phyloP scores from a whole-genome alignment of 1,139 yeast species.

The Entelexis paramagnoliae region DNA sequence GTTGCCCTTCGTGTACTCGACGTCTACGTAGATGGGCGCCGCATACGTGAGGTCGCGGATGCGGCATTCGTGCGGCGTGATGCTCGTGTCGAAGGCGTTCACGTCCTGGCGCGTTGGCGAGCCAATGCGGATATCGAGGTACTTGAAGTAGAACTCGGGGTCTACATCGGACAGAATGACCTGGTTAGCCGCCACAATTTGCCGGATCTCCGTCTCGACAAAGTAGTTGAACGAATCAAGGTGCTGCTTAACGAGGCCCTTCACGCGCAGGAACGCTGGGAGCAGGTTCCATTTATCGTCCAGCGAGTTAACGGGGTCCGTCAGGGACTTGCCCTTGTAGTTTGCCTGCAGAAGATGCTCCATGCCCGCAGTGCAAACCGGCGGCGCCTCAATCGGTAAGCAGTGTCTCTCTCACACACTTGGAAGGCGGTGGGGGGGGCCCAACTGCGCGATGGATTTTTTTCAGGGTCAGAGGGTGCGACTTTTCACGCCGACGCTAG shows the following conservation, averaged over 20 bases:
- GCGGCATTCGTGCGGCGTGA: constrained; percentile 95
- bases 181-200: constrained; percentile 85
- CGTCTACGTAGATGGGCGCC: constrained; percentile 94
- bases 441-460: neutral
- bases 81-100: constrained; percentile 33
- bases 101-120: constrained; percentile 44
- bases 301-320: constrained; percentile 84
- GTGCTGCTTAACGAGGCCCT: constrained; percentile 94
- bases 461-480: neutral
- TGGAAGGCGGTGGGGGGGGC: no score
- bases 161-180: constrained; percentile 85
- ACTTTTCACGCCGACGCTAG: no score
- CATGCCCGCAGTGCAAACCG: no score
- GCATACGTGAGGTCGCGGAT: constrained; percentile 89
- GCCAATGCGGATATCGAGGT: constrained; percentile 81
- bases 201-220: constrained; percentile 84
- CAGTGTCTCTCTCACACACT: no score
- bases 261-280: constrained; percentile 91
- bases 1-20: constrained; percentile 89
- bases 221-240: constrained; percentile 93
- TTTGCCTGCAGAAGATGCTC: constrained; percentile 61
- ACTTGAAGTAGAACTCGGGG: constrained; percentile 84
- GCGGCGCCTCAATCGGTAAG: no score
- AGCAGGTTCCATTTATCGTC: constrained; percentile 89
- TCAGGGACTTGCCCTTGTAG: constrained; percentile 73